Base-by-base conservation (phyloP, 1,284 basidiomycete species). In the Cutaneotrichosporon sp. region DNA sequence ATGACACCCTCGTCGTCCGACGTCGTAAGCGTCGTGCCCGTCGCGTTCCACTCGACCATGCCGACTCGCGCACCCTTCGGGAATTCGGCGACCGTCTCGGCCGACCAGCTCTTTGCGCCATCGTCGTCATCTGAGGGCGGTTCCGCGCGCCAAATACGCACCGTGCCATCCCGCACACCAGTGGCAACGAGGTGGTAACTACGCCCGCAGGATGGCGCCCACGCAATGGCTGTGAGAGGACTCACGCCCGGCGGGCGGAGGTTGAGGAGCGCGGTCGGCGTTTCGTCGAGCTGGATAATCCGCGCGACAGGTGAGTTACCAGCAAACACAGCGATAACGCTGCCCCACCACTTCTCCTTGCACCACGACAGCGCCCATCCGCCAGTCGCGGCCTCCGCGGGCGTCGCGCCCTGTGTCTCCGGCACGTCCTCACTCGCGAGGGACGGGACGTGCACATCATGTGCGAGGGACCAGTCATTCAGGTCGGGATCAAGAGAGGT, bases 321-420 rank as follows among this genome's bases (percentile, higher is more conserved):
- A 59, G 86, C 86, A 2, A 87, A 86, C 0, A 87, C 87, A 14
- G 90, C 92, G 51, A 97, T 82, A 30, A 95, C 76, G 73, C 93
- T 90, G 0, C 94, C 93, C 92, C 92, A 95, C 80, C 92, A 95
- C 65, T 86, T 84, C 71, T 97, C 94, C 73, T 91, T 91, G 79
- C 93, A 97, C 92, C 93, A 97, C 22, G 89, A 90, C 52, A 97
- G 79, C 65, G 88, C 89, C 92, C 93, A 97, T 0, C 91, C 94
- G 10, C 92, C 92, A 65, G 91, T 89, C 1, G 91, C 91, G 76
- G 81, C 76, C 52, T 80, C 76, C n/a, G 68, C 64, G 8, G 67
- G 64, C 53, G 67, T 62, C 49, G 64, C 42, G 22, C 50, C 60
- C 9, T 32, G 16, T 30, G 63, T 46, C 42, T 46, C 42, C 7